Evolutionary conservation across 2,329 filamentous ascomycete species (phyloP), one percentile per base, ranked within the genome.

Genomic region (Lachnellula subtilissima): DNA sequence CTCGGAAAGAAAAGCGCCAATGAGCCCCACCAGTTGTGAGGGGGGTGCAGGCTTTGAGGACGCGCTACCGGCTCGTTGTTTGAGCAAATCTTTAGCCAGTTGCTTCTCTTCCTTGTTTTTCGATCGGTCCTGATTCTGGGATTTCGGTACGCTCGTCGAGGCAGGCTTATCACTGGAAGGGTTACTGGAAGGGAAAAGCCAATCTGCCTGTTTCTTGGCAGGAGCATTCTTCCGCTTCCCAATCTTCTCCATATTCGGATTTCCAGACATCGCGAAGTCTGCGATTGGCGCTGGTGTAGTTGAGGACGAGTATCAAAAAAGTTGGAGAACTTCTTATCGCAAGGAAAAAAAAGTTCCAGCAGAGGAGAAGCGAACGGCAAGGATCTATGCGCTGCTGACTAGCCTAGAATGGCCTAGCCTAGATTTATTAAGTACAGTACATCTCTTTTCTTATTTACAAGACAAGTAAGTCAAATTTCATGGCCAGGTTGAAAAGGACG

Each of bases 1-100:
- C 47, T 86, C 79, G 43, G 78, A 78, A 50, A 91, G 77, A 70
- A 91, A 91, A 22, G 74, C 72, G 60, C 83, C 83, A 65, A 91
- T 79, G 15, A 89, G 75, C 58, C 84, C 81, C 67, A 91, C 75
- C 37, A 91, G 75, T 70, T 87, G 79, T 28, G 79, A 71, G 4
- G 86, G 79, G 25, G 82, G 77, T 48, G 74, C 69, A 28, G 70
- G 40, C 53, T 66, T 66, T 9, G 62, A 36, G 40, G 65, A 56
- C 36, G 62, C 60, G 8, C 59, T 63, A 51, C 55, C 61, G 51
- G 57, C 61, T 40, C 60, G 58, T n/a, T 63, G 59, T 45, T 63
- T 66, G 43, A 69, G 61, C 25, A 68, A 63, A 49, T 65, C 62
- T 48, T 64, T 59, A 45, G 67, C 66, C 46, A 64, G 35, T 55